A percentile compares a stretch with the other conserved stretches of the same genome.
Evolutionary conservation across 2,329 filamentous ascomycete species (phyloP).

Genomic region (Shiraia sp.): DNA sequence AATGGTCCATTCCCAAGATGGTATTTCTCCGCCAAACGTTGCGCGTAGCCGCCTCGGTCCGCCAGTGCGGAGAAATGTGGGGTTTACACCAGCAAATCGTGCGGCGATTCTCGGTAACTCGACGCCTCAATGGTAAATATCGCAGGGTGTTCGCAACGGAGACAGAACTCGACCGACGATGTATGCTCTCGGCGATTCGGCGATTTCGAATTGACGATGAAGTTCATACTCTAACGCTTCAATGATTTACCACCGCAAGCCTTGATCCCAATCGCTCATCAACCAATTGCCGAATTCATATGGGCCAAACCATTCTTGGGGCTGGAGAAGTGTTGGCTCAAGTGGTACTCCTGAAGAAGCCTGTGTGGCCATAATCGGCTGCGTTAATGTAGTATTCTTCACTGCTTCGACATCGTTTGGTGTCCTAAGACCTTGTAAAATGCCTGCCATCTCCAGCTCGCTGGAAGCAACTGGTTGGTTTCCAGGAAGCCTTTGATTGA

Average conservation of each 20-base stretch:
- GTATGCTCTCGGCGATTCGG: too few relatives aligned
- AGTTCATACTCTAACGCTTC: too few relatives aligned
- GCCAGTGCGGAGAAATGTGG: slow-evolving; percentile 26
- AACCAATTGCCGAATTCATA: slow-evolving; percentile 40
- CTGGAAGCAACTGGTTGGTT: slow-evolving; percentile 19
- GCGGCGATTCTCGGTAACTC: slow-evolving; percentile 18
- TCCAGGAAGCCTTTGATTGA: slow-evolving; percentile 25
- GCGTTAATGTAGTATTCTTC: slow-evolving; percentile 12
- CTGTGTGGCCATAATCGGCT: slow-evolving; percentile 22
- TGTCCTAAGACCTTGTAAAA: slow-evolving; percentile 33
- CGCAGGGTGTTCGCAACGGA: too few relatives aligned
- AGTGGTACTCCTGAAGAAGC: slow-evolving; percentile 12
- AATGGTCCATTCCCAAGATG: background rate
- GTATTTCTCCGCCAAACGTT: background rate
- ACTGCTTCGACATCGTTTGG: slow-evolving; percentile 24
- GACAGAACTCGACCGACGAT: too few relatives aligned
- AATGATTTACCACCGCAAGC: slow-evolving; percentile 23
- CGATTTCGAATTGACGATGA: too few relatives aligned
- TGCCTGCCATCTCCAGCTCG: slow-evolving; percentile 39
- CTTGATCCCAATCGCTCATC: slow-evolving; percentile 40
- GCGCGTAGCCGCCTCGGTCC: slow-evolving; percentile 20
- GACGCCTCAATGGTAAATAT: too few relatives aligned
- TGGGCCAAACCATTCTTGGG: slow-evolving; percentile 33
- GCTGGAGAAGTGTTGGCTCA: slow-evolving; percentile 36
- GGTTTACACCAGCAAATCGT: slow-evolving; percentile 6